Conservation (phyloP, 164 flowering plant species). For the Stephania japonica region DNA sequence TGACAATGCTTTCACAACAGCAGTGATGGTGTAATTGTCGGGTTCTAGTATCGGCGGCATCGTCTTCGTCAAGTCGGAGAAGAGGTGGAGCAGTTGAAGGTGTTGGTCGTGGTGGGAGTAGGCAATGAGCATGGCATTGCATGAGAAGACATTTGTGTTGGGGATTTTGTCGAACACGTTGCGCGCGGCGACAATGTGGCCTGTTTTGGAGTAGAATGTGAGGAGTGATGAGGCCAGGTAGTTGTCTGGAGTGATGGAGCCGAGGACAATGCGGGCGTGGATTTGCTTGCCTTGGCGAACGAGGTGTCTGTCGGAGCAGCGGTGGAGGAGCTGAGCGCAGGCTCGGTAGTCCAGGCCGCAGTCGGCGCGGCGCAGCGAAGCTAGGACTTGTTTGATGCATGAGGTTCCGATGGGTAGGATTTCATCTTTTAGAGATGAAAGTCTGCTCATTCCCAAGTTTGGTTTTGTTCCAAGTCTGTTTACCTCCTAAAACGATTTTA, state of each 20-base stretch:
- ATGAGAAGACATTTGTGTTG: constrained; percentile 41
- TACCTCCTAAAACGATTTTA: too few relatives aligned
- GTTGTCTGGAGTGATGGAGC: constrained; percentile 41
- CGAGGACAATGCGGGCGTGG: constrained; percentile 50
- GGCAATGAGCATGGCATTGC: constrained; percentile 58
- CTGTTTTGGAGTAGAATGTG: constrained; percentile 39
- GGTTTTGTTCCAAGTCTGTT: too few relatives aligned
- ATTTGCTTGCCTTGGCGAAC: constrained; percentile 45
- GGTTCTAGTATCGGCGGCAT: too few relatives aligned
- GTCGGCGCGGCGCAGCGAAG: constrained; percentile 13
- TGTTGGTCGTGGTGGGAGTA: constrained; percentile 30
- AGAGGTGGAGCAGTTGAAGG: constrained; percentile 30
- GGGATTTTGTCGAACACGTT: constrained; percentile 65
- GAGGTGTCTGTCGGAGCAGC: constrained; percentile 40
- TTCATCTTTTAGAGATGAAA: too few relatives aligned
- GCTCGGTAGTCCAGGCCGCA: constrained; percentile 29
- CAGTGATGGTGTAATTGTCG: constrained; percentile 41
- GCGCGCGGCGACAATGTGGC: constrained; percentile 30
- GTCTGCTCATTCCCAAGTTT: too few relatives aligned
- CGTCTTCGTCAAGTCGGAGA: constrained; percentile 27
- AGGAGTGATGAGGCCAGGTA: constrained; percentile 65
- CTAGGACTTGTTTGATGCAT: constrained; percentile 15
- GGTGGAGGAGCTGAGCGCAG: constrained; percentile 46
- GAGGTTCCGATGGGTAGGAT: neutral
- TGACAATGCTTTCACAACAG: constrained; percentile 58